Conservation (phyloP, 768 basidiomycete species). For the Melanogaster broomeanus region DNA sequence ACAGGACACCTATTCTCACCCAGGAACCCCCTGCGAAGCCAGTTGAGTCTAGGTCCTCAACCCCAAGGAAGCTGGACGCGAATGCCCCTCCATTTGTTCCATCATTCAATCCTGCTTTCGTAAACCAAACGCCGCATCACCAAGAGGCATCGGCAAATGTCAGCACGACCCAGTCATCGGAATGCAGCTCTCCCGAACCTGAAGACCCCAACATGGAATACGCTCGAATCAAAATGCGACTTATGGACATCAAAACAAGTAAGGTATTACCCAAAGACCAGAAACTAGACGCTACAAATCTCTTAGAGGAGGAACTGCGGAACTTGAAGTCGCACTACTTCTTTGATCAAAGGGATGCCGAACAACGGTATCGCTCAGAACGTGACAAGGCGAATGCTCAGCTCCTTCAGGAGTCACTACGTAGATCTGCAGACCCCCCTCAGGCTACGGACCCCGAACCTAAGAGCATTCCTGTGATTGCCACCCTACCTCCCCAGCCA, state of each 20-base stretch:
- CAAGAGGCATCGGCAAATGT: slow-evolving; percentile 8
- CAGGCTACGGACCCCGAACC: not conserved
- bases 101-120: slow-evolving; percentile 7
- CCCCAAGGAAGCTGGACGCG: slow-evolving; percentile 36
- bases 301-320: slow-evolving; percentile 48
- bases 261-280: slow-evolving; percentile 24
- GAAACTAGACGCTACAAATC: slow-evolving; percentile 31
- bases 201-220: slow-evolving; percentile 65
- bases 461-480: not conserved
- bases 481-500: not conserved
- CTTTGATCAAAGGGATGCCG: slow-evolving; percentile 69
- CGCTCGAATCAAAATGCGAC: slow-evolving; percentile 59
- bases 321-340: slow-evolving; percentile 60
- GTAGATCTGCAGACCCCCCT: slow-evolving; percentile 20
- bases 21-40: not conserved
- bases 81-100: slow-evolving; percentile 43
- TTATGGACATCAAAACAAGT: slow-evolving; percentile 46
- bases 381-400: slow-evolving; percentile 49
- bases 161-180: slow-evolving; percentile 22
- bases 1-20: slow-evolving; percentile 1
- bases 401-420: slow-evolving; percentile 45
- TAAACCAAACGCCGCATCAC: not conserved
- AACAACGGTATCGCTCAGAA: slow-evolving; percentile 54
- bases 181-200: slow-evolving; percentile 37
- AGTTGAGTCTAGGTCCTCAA: slow-evolving; percentile 1